Evolutionary conservation across 495 filamentous ascomycete species (phyloP).

Genomic region (Penicillium steckii): DNA sequence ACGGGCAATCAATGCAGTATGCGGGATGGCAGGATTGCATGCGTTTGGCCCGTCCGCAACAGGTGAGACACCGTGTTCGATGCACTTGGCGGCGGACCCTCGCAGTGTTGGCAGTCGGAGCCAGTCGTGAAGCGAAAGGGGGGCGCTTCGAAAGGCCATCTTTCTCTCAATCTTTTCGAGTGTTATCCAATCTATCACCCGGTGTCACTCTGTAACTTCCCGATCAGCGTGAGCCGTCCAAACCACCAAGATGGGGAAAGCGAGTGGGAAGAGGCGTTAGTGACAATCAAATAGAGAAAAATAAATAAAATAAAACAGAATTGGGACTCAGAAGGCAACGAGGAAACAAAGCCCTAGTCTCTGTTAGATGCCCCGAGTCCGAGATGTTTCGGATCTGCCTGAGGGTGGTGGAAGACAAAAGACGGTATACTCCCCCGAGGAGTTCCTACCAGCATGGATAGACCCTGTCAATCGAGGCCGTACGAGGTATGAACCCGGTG

Average conservation of each 20-base stretch:
- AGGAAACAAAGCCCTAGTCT: neutral
- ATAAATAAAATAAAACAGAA: neutral
- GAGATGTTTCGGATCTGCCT: conserved; percentile 22
- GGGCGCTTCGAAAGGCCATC: neutral
- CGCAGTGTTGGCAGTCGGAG: conserved; percentile 21
- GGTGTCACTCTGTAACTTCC: conserved; percentile 29
- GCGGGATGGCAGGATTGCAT: conserved; percentile 34
- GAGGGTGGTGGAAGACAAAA: conserved; percentile 3
- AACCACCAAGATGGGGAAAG: conserved; percentile 4
- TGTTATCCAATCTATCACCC: conserved; percentile 27
- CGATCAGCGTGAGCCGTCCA: conserved; percentile 15
- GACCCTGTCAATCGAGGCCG: conserved; percentile 15
- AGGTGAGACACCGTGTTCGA: conserved; percentile 26
- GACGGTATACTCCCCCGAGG: conserved; percentile 7
- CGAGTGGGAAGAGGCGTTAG: neutral
- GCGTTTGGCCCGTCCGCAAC: conserved; percentile 28
- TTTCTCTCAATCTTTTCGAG: conserved; percentile 2
- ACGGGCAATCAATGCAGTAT: conserved; percentile 27
- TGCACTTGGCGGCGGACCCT: conserved; percentile 26
- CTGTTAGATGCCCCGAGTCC: conserved; percentile 17
- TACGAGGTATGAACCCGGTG: conserved; percentile 4
- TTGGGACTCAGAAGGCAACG: too few species aligned
- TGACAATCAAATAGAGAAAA: neutral
- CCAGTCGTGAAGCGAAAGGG: conserved; percentile 24
- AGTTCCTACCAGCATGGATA: conserved; percentile 11